Evolutionary conservation across 164 flowering plant species (phyloP), one percentile per base, ranked within the genome.

Genomic region (Cinnamomum micranthum): DNA sequence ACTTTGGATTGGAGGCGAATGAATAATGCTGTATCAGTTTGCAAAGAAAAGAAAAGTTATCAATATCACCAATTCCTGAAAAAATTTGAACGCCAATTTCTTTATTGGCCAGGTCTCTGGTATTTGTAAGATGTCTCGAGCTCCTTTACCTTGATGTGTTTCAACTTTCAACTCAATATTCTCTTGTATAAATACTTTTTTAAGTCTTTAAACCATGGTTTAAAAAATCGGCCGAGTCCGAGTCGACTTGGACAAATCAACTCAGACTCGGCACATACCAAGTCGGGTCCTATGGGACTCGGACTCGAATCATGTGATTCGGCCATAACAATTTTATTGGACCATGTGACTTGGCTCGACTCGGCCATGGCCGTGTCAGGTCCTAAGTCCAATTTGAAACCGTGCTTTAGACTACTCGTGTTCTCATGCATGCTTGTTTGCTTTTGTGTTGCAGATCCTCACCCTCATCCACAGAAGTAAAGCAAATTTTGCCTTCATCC

Each of bases 71-170:
- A 78, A 66, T 81, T 77, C 74, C 68, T 77, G 69, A 80, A 79
- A 68, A 88, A 88, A 31, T 84, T 88, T 75, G 81, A 85, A 73
- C 76, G 70, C 51, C 97, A 84, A 78, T 79, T 88, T 81, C 86
- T 86, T 80, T 80, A 81, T 62, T 82, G 78, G 85, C 89, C 91
- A 68, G 89, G 77, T 72, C 84, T 88, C 75, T 87, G 85, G 82
- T 82, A 84, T 76, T 76, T 87, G 97, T 93, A 91, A 87, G 91
- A 80, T 74, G 71, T 67, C 71, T 70, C 19, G 41, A 65, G 60
- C 76, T 51, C 51, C 69, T 77, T 63, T 50, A 51, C 63, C 50
- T 35, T n/a, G 7, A 41, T 24, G 28, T 72, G 41, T 15, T 25
- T 67, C 12, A 31, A 12, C 41, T 13, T 25, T 67, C 12, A 31